Percentiles rank a stretch among this genome's conserved stretches.
Conservation (phyloP, 23 red algal species). For the Chondrus crispus region DNA sequence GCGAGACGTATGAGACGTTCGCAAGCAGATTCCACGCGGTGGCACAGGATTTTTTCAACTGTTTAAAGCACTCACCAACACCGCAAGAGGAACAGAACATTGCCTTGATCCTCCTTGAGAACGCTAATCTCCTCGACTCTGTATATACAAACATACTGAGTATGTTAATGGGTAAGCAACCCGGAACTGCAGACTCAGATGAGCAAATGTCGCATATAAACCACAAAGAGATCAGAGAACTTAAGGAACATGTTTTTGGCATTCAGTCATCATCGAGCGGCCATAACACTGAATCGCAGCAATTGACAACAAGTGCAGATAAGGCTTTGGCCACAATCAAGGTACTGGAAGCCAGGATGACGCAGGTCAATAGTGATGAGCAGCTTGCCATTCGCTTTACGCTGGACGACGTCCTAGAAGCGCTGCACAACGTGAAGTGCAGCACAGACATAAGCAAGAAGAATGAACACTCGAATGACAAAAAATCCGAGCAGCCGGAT, state of each 20-base stretch:
- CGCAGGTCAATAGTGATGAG: neutral
- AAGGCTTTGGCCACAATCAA: neutral
- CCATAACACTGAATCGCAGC: neutral
- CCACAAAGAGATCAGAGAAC: too few species aligned
- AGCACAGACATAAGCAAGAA: too few species aligned
- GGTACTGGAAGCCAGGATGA: neutral
- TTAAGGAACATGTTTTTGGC: too few species aligned
- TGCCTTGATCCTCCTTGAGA: neutral
- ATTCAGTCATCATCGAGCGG: neutral
- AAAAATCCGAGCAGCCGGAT: neutral
- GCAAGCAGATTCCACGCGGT: neutral
- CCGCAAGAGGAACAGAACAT: neutral
- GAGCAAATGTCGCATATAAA: too few species aligned
- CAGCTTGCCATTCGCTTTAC: neutral
- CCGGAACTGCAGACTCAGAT: too few species aligned
- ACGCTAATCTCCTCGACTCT: neutral
- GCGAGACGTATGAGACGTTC: neutral
- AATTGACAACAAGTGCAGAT: neutral
- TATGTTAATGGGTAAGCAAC: neutral
- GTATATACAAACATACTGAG: neutral
- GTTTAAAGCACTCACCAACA: neutral
- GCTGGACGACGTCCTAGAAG: neutral
- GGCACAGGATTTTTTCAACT: neutral
- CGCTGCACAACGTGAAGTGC: too few species aligned
- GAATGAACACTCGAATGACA: neutral